A percentile compares a stretch with the other conserved stretches of the same genome.
Conservation (phyloP, 768 basidiomycete species). For the Floccularia luteovirens region DNA sequence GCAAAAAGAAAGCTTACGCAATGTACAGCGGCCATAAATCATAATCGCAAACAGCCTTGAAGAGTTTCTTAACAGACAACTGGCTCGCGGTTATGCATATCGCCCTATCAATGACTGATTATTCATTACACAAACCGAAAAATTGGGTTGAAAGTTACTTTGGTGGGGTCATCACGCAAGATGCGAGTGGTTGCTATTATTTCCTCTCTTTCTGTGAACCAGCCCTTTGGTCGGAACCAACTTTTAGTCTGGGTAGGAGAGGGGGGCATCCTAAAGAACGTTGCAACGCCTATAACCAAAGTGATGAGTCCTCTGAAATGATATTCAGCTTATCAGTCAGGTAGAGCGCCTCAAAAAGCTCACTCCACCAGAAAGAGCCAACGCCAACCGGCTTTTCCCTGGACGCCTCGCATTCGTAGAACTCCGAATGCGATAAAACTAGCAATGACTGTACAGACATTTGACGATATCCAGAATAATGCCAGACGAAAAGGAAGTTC, state of each 20-base stretch:
- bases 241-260: constrained; percentile 52
- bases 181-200: constrained; percentile 52
- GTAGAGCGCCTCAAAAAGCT: neutral
- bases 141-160: constrained; percentile 19
- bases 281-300: constrained; percentile 39
- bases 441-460: constrained; percentile 35
- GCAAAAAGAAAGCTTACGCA: constrained; percentile 21
- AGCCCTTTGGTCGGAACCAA: constrained; percentile 53
- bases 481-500: constrained; percentile 52
- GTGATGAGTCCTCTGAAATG: constrained; percentile 35
- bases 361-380: constrained; percentile 27
- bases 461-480: constrained; percentile 45
- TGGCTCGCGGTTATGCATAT: constrained; percentile 68
- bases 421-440: constrained; percentile 59
- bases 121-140: neutral
- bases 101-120: constrained; percentile 25
- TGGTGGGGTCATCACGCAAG: constrained; percentile 58
- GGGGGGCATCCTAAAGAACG: constrained; percentile 54
- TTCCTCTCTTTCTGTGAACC: constrained; percentile 59
- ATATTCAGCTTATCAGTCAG: neutral
- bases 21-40: constrained; percentile 65
- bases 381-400: constrained; percentile 47
- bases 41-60: constrained; percentile 49
- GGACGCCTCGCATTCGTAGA: constrained; percentile 48
- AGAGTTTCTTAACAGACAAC: constrained; percentile 39